These are phyloP conservation scores for Tuber calosporum DNA, from an alignment of 495 filamentous ascomycete genomes.

Conservation along the genomic window DNA sequence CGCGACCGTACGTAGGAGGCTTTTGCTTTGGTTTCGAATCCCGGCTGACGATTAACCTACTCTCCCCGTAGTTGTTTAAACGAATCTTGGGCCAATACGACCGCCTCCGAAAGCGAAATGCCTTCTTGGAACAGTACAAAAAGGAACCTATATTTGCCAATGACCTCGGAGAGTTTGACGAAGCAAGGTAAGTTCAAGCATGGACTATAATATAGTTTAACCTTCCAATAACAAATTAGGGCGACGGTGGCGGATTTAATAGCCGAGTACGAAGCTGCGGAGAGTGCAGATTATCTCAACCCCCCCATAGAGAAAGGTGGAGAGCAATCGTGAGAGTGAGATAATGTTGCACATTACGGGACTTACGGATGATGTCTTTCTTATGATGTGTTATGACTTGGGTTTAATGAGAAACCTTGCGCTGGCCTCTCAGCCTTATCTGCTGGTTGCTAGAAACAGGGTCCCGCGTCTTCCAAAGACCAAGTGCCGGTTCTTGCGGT, in stretches of 20 bases:
- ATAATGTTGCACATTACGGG: neutral
- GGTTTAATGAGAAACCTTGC: neutral
- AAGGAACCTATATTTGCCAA: slow-evolving; percentile 86
- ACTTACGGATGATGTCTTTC: neutral
- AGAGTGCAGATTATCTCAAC: slow-evolving; percentile 77
- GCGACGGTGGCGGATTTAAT: slow-evolving; percentile 83
- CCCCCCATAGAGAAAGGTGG: slow-evolving; percentile 26
- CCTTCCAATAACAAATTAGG: slow-evolving; percentile 31
- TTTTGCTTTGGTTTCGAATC: neutral
- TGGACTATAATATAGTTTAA: neutral
- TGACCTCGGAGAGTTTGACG: slow-evolving; percentile 89
- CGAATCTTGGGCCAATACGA: slow-evolving; percentile 86
- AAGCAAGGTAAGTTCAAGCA: slow-evolving; percentile 51
- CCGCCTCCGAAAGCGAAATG: slow-evolving; percentile 86
- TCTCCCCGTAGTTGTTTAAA: slow-evolving; percentile 62
- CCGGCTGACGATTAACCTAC: slow-evolving; percentile 18
- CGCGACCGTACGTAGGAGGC: slow-evolving; percentile 56
- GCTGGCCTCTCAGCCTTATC: neutral
- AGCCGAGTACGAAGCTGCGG: slow-evolving; percentile 90
- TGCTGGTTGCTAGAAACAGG: neutral
- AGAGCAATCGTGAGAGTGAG: slow-evolving; percentile 19
- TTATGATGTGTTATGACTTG: neutral
- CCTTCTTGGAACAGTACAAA: slow-evolving; percentile 91
- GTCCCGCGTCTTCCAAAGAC: neutral
- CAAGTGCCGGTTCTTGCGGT: neutral